phyloP scores from a whole-genome alignment of 2,329 filamentous ascomycete genomes.

The Gremmenia infestans region DNA sequence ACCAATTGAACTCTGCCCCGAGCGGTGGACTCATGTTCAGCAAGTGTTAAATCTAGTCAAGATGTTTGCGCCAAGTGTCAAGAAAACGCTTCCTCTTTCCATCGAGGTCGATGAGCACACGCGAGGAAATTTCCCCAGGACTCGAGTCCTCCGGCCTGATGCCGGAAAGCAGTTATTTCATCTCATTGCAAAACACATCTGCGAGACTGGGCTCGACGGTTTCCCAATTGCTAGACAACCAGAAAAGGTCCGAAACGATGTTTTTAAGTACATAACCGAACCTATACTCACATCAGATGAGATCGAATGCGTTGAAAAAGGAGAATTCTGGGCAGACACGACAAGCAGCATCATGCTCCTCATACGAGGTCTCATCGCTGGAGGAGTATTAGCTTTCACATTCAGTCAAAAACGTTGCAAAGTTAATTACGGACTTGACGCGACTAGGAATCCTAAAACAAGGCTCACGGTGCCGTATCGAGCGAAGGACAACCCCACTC shows the following conservation, averaged over 20 bases:
- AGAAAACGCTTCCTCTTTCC: slow-evolving; percentile 22
- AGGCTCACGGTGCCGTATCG: slow-evolving; percentile 53
- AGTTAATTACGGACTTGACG: slow-evolving; percentile 58
- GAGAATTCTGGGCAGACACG: slow-evolving; percentile 24
- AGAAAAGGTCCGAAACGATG: neutral
- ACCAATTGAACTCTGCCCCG: slow-evolving; percentile 46
- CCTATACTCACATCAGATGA: slow-evolving; percentile 2
- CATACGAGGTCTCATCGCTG: slow-evolving; percentile 51
- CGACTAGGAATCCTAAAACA: slow-evolving; percentile 31
- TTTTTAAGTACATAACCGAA: slow-evolving; percentile 8
- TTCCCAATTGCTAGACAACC: slow-evolving; percentile 6
- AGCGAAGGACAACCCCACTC: slow-evolving; percentile 53
- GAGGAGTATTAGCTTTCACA: slow-evolving; percentile 48
- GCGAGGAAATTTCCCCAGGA: slow-evolving; percentile 43
- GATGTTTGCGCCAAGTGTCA: neutral
- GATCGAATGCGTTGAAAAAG: slow-evolving; percentile 6
- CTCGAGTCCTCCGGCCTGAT: slow-evolving; percentile 35
- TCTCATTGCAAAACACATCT: slow-evolving; percentile 4
- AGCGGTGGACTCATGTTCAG: slow-evolving; percentile 54
- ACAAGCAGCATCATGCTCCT: slow-evolving; percentile 39
- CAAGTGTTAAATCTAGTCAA: slow-evolving; percentile 43
- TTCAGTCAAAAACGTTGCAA: slow-evolving; percentile 56
- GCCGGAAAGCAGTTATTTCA: neutral
- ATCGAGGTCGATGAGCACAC: slow-evolving; percentile 38
- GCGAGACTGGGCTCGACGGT: slow-evolving; percentile 8